Percentiles rank a stretch among this genome's conserved stretches.
Conservation (phyloP, 768 basidiomycete species). For the Boletus rex-veris region DNA sequence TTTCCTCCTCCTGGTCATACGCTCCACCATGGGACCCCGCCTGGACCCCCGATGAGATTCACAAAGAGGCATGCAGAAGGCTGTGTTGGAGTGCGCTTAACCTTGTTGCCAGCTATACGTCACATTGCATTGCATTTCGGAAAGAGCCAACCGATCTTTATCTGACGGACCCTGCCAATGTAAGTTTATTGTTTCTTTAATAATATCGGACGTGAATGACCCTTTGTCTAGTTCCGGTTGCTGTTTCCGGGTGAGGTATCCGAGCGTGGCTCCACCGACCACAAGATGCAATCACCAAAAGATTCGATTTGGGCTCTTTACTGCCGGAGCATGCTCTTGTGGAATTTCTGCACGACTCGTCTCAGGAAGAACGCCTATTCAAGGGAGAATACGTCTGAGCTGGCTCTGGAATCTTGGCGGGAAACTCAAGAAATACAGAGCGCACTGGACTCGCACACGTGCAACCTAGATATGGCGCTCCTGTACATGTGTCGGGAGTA, state of each 20-base stretch:
- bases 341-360: conserved; percentile 62
- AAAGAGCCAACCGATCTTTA: conserved; percentile 54
- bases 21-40: conserved; percentile 58
- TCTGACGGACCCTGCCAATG: conserved; percentile 64
- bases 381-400: conserved; percentile 53
- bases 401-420: conserved; percentile 59
- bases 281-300: conserved; percentile 55
- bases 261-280: conserved; percentile 44
- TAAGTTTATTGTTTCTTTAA: conserved; percentile 34
- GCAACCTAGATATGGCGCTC: conserved; percentile 66
- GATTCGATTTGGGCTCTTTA: conserved; percentile 81
- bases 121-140: conserved; percentile 65
- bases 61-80: conserved; percentile 69
- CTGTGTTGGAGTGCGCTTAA: conserved; percentile 74
- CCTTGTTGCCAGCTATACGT: conserved; percentile 64
- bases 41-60: conserved; percentile 54
- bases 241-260: conserved; percentile 74
- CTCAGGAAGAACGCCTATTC: conserved; percentile 41
- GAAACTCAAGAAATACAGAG: conserved; percentile 68
- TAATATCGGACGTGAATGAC: conserved; percentile 5
- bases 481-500: conserved; percentile 68
- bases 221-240: conserved; percentile 35
- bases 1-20: conserved; percentile 44
- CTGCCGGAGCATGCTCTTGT: conserved; percentile 77
- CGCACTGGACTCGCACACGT: conserved; percentile 61